Percentiles rank a stretch among this genome's conserved stretches.
phyloP scores from a whole-genome alignment of 2,329 filamentous ascomycete genomes.

The Ascochyta viciae-villosae region DNA sequence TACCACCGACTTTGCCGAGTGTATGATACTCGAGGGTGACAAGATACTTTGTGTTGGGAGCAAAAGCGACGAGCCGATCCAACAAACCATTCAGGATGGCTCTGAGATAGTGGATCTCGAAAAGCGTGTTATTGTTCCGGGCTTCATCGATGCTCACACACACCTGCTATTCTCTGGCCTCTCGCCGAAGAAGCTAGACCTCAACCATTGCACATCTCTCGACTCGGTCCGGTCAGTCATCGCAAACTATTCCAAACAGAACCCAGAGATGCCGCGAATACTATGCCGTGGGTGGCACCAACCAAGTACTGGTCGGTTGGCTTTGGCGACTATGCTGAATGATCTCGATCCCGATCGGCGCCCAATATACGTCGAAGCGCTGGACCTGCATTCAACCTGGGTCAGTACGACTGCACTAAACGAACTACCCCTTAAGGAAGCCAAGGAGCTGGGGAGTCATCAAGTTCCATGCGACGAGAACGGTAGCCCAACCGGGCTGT shows the following conservation, averaged over 20 bases:
- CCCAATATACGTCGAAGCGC: no score
- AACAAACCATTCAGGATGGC: slow-evolving; percentile 8
- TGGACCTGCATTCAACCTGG: no score
- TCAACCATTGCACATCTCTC: slow-evolving; percentile 54
- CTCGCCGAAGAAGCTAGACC: slow-evolving; percentile 56
- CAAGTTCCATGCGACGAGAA: slow-evolving; percentile 15
- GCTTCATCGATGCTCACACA: slow-evolving; percentile 63
- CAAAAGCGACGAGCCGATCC: background rate
- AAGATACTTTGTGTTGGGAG: slow-evolving; percentile 11
- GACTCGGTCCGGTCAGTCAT: slow-evolving; percentile 56
- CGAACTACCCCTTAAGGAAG: no score
- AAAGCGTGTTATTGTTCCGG: slow-evolving; percentile 53
- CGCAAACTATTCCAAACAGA: slow-evolving; percentile 48
- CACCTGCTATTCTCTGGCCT: slow-evolving; percentile 61
- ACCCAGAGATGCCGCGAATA: slow-evolving; percentile 54
- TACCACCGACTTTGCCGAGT: slow-evolving; percentile 9
- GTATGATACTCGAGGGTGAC: slow-evolving; percentile 15
- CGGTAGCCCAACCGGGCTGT: slow-evolving; percentile 16
- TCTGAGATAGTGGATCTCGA: slow-evolving; percentile 37
- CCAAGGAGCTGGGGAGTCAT: no score
- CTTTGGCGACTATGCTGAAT: no score
- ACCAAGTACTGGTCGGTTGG: slow-evolving; percentile 19
- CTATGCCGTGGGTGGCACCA: slow-evolving; percentile 56
- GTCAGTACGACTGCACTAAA: no score
- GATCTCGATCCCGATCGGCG: no score